Conservation (phyloP, 495 filamentous ascomycete genomes). For the Astrocystis sublimbata region DNA sequence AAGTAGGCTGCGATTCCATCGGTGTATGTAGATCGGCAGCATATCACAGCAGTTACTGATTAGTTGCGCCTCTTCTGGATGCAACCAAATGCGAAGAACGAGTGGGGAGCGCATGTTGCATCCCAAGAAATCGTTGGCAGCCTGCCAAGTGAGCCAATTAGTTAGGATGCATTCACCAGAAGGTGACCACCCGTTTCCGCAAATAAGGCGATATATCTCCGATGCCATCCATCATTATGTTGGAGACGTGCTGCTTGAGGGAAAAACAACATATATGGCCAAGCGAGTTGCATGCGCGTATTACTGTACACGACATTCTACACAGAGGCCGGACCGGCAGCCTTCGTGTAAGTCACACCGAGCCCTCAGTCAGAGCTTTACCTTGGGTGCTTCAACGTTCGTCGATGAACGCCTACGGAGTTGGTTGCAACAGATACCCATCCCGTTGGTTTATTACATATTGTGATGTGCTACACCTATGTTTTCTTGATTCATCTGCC, state of each 20-base stretch:
- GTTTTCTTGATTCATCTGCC: no score
- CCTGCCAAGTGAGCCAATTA: conserved; percentile 4
- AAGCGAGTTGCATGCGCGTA: conserved; percentile 10
- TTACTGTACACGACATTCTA: not conserved
- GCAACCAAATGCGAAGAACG: not conserved
- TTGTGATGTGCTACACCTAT: no score
- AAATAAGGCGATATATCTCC: conserved; percentile 10
- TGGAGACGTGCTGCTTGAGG: not conserved
- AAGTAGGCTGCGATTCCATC: not conserved
- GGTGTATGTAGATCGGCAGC: not conserved
- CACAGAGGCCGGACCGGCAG: not conserved
- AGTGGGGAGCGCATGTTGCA: not conserved
- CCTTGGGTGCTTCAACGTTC: not conserved
- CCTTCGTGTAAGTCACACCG: conserved; percentile 7
- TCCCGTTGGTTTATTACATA: no score
- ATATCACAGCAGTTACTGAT: conserved; percentile 5
- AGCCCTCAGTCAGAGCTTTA: not conserved
- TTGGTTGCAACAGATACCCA: not conserved
- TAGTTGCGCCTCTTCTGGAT: no score
- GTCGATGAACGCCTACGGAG: not conserved
- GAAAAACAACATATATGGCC: conserved; percentile 3
- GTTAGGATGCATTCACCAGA: conserved; percentile 7
- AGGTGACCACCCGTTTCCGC: not conserved
- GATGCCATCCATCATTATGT: no score
- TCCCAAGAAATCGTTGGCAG: not conserved